phyloP scores from a whole-genome alignment of 176 grass and related monocot species.

The Otatea glauca region DNA sequence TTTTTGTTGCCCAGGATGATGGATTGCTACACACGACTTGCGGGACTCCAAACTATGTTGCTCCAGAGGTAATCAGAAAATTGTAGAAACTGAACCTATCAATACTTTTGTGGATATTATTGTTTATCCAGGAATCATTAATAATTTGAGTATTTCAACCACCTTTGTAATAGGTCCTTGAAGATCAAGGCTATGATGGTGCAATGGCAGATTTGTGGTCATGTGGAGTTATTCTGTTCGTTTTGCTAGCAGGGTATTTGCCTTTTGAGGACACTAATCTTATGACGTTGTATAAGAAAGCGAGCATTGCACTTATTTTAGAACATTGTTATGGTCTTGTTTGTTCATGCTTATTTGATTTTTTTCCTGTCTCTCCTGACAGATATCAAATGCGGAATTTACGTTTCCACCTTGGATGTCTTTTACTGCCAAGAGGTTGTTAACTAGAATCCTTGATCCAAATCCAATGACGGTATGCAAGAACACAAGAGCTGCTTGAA shows the following conservation, averaged over 20 bases:
- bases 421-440: conserved; percentile 89
- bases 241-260: conserved; percentile 96
- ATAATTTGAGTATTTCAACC: not conserved
- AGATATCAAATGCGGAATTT: conserved; percentile 86
- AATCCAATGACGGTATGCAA: conserved; percentile 75
- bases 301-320: conserved; percentile 47
- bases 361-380: conserved; percentile 23
- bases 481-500: conserved; percentile 40
- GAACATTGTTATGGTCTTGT: not conserved
- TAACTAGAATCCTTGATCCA: conserved; percentile 92
- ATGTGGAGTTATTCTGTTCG: conserved; percentile 98
- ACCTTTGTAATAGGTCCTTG: conserved; percentile 67
- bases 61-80: conserved; percentile 72
- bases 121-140: not conserved
- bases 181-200: conserved; percentile 96
- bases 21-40: conserved; percentile 95
- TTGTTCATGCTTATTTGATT: conserved; percentile 33
- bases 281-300: conserved; percentile 95
- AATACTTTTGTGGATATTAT: not conserved
- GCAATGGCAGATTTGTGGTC: conserved; percentile 98
- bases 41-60: conserved; percentile 98
- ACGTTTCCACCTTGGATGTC: conserved; percentile 88
- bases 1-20: conserved; percentile 64
- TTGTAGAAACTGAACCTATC: not conserved
- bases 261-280: conserved; percentile 98